Conservation (phyloP, 805 yeast genomes). For the Candida glaebosa region DNA sequence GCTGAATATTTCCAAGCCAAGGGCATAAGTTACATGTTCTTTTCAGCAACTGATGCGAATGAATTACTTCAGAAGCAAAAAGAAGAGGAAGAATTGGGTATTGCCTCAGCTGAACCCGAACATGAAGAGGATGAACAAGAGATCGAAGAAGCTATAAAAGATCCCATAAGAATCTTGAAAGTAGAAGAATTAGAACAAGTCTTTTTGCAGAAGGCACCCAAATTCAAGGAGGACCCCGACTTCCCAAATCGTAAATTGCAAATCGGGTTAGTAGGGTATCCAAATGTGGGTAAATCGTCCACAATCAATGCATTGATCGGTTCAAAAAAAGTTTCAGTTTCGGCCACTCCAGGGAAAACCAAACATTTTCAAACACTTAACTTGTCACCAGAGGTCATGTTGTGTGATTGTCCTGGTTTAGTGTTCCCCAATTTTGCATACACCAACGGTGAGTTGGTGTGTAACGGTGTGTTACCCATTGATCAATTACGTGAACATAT, state of each 20-base stretch:
- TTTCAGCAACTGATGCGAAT: conserved; percentile 86
- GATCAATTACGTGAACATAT: conserved; percentile 92
- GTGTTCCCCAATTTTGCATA: conserved; percentile 98
- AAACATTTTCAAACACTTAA: conserved; percentile 97
- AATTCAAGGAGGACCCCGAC: conserved; percentile 51
- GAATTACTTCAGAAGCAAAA: conserved; percentile 65
- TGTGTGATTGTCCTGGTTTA: conserved; percentile 98
- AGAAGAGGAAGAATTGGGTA: conserved; percentile 34
- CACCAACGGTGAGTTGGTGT: conserved; percentile 93
- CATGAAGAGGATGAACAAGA: conserved; percentile 24
- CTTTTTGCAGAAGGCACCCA: conserved; percentile 77
- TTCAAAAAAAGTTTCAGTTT: conserved; percentile 95
- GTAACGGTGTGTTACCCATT: conserved; percentile 98
- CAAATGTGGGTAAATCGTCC: conserved; percentile 93
- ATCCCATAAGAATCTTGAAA: conserved; percentile 63
- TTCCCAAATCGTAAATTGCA: conserved; percentile 62
- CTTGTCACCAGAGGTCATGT: conserved; percentile 73
- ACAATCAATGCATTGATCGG: conserved; percentile 96
- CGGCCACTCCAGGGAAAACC: conserved; percentile 98
- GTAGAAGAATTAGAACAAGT: conserved; percentile 83
- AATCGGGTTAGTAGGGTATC: conserved; percentile 96
- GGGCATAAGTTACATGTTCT: conserved; percentile 81
- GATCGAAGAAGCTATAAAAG: conserved; percentile 15
- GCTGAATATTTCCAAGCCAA: conserved; percentile 71
- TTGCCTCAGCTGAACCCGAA: conserved; percentile 12